phyloP scores from a whole-genome alignment of 192 early-diverging fungal genomes.

The Backusella liffmaniae region DNA sequence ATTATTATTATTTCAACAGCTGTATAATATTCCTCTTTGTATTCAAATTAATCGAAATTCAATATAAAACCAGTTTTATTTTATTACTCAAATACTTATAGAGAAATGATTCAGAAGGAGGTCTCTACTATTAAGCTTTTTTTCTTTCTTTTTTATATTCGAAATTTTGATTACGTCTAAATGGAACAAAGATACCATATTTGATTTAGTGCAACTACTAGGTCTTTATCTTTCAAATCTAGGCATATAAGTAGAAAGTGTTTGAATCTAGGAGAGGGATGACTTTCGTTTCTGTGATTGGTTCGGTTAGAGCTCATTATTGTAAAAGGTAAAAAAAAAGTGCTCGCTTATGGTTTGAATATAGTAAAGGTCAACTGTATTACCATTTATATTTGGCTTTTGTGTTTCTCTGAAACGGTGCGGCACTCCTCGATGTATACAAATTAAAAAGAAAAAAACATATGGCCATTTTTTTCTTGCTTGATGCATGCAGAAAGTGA shows the following conservation, averaged over 20 bases:
- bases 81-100: not conserved
- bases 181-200: not conserved
- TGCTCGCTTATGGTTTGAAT: not conserved
- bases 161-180: not conserved
- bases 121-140: not conserved
- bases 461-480: not conserved
- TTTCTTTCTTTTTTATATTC: not conserved
- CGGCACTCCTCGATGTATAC: not conserved
- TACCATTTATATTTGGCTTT: constrained; percentile 7
- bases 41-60: not conserved
- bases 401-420: not conserved
- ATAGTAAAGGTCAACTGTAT: not conserved
- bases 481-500: not conserved
- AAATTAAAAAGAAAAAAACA: not conserved
- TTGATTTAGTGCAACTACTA: not conserved
- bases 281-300: not conserved
- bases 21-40: not conserved
- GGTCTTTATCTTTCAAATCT: not conserved
- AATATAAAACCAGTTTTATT: not conserved
- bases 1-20: not conserved
- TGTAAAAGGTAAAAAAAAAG: not conserved
- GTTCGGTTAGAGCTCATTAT: not conserved
- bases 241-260: not conserved
- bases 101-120: not conserved
- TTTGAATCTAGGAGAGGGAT: not conserved